Evolutionary conservation across 305 asterid genomes (phyloP).

Genomic region (Solanum hybrid): DNA sequence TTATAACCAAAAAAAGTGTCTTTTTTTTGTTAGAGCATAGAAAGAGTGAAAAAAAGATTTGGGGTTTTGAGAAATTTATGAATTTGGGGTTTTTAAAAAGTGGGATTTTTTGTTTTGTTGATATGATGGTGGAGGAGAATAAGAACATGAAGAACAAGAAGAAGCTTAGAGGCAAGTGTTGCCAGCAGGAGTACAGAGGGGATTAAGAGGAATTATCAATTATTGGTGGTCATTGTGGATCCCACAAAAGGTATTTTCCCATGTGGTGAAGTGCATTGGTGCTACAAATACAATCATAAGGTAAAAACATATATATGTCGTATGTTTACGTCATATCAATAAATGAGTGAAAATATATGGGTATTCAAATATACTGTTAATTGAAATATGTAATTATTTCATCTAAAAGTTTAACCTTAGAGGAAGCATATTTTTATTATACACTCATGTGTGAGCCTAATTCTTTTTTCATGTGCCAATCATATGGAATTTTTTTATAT

Average conservation of each 20-base stretch:
- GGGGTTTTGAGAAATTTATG: background rate
- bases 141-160: background rate
- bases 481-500: too few relatives aligned
- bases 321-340: background rate
- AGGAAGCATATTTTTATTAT: too few relatives aligned
- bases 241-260: background rate
- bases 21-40: background rate
- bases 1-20: background rate
- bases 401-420: too few relatives aligned
- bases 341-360: background rate
- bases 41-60: background rate
- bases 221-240: slow-evolving; percentile 3
- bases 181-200: slow-evolving; percentile 46
- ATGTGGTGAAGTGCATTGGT: background rate
- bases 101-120: background rate
- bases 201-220: slow-evolving; percentile 24
- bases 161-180: slow-evolving; percentile 10
- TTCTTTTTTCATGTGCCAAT: too few relatives aligned
- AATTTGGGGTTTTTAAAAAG: background rate
- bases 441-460: background rate
- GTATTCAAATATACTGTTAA: too few relatives aligned
- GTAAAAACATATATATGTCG: background rate
- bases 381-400: too few relatives aligned
- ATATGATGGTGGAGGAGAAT: background rate
- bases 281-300: background rate